Evolutionary conservation across 441 rosid species (phyloP).

Genomic region (Croton setiger): DNA sequence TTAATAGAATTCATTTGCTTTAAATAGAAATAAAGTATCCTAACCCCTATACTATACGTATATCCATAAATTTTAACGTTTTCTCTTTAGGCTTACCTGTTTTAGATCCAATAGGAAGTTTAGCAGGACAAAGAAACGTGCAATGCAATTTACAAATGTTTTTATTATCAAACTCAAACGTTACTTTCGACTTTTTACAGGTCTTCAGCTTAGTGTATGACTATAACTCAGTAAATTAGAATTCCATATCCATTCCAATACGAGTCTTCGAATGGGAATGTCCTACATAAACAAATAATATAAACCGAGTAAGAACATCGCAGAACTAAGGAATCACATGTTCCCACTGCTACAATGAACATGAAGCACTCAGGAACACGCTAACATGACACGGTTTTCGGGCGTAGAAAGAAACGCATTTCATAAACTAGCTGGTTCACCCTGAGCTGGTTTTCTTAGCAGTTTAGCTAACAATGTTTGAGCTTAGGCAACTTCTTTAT

Average conservation of each 20-base stretch:
- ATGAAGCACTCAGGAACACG: not conserved
- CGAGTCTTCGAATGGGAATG: not conserved
- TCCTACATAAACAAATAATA: slow-evolving; percentile 10
- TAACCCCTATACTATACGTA: not conserved
- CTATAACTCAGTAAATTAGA: not conserved
- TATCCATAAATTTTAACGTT: too few relatives aligned
- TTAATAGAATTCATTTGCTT: not conserved
- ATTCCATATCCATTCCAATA: not conserved
- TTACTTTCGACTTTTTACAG: too few relatives aligned
- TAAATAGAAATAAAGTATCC: not conserved
- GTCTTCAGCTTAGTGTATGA: too few relatives aligned
- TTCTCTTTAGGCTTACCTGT: not conserved
- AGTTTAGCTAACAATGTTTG: not conserved
- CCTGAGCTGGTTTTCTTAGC: not conserved
- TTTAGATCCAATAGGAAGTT: not conserved
- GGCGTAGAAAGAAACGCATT: not conserved
- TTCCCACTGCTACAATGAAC: slow-evolving; percentile 7
- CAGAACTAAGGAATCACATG: not conserved
- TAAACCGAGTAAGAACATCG: not conserved
- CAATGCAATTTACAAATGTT: too few relatives aligned
- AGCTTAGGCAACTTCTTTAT: not conserved
- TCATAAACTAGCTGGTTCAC: too few relatives aligned
- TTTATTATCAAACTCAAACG: too few relatives aligned
- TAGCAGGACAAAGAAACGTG: too few relatives aligned
- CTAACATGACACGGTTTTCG: not conserved